A percentile compares a stretch with the other conserved stretches of the same genome.
These are phyloP conservation scores for Pythium myriotylum DNA, from an alignment of 352 stramenopile genomes.

Conservation along the genomic window DNA sequence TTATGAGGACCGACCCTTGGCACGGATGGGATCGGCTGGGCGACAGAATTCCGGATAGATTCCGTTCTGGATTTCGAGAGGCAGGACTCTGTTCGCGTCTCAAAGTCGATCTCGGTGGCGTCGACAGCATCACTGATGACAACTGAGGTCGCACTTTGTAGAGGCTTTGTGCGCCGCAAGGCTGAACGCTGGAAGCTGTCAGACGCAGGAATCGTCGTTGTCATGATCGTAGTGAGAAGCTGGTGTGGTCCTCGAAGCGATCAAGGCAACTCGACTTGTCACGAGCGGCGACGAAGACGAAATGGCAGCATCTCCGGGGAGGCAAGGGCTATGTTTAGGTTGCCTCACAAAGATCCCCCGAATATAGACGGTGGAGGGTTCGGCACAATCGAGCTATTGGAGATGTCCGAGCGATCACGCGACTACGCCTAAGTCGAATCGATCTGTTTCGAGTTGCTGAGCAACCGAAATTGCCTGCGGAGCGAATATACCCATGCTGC, in stretches of 20 bases:
- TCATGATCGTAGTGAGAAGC: background rate
- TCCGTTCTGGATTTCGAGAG: background rate
- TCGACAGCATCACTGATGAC: conserved; percentile 10
- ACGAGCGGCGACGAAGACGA: conserved; percentile 2
- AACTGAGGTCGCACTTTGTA: conserved; percentile 17
- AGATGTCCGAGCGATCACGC: too few species aligned
- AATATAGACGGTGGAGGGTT: too few species aligned
- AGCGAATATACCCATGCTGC: too few species aligned
- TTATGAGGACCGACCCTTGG: conserved; percentile 41
- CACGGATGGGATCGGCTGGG: conserved; percentile 2
- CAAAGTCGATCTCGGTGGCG: conserved; percentile 16
- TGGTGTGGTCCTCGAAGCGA: too few species aligned
- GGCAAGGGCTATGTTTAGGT: too few species aligned
- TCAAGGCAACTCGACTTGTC: background rate
- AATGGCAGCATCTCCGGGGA: background rate
- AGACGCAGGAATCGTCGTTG: conserved; percentile 1
- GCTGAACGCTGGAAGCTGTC: conserved; percentile 15
- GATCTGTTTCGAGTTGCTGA: too few species aligned
- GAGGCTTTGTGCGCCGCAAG: conserved; percentile 1
- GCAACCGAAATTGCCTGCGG: too few species aligned
- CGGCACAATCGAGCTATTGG: too few species aligned
- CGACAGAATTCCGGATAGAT: background rate
- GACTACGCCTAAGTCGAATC: too few species aligned
- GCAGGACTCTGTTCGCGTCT: background rate
- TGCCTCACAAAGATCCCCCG: too few species aligned